A percentile compares a stretch with the other conserved stretches of the same genome.
phyloP scores from a whole-genome alignment of 257 asterid genomes.

The Mentha longifolia region DNA sequence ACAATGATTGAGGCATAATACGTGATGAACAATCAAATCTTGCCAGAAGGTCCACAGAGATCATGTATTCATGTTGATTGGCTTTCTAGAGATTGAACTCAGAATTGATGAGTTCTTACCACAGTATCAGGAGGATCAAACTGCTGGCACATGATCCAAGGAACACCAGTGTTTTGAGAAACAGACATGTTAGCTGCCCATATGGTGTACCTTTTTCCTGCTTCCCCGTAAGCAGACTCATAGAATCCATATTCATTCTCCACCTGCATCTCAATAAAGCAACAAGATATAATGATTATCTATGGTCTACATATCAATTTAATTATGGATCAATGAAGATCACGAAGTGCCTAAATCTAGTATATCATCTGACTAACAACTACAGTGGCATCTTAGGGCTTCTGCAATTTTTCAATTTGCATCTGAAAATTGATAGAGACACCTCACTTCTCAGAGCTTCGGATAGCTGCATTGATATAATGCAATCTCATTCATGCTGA shows the following conservation, averaged over 20 bases:
- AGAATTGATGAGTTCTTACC: constrained; percentile 49
- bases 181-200: constrained; percentile 95
- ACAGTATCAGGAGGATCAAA: constrained; percentile 80
- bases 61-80: too few relatives aligned
- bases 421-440: constrained; percentile 9
- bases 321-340: constrained; percentile 19
- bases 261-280: constrained; percentile 53
- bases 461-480: constrained; percentile 16
- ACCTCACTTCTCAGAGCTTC: constrained; percentile 18
- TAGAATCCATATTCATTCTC: constrained; percentile 93
- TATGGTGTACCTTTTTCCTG: constrained; percentile 75
- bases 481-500: constrained; percentile 3
- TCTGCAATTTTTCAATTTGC: constrained; percentile 7
- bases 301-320: constrained; percentile 28
- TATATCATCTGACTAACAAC: constrained; percentile 10
- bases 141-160: constrained; percentile 98
- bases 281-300: not conserved
- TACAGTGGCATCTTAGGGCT: constrained; percentile 10
- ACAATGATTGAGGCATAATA: constrained; percentile 20
- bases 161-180: constrained; percentile 85
- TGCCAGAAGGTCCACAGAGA: not conserved
- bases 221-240: constrained; percentile 83
- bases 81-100: too few relatives aligned
- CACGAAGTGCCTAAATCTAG: not conserved
- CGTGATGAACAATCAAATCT: constrained; percentile 5